Evolutionary conservation across 2,329 filamentous ascomycete genomes (phyloP), one percentile per base, ranked within the genome.

Genomic region (Rachicladosporium sp.): DNA sequence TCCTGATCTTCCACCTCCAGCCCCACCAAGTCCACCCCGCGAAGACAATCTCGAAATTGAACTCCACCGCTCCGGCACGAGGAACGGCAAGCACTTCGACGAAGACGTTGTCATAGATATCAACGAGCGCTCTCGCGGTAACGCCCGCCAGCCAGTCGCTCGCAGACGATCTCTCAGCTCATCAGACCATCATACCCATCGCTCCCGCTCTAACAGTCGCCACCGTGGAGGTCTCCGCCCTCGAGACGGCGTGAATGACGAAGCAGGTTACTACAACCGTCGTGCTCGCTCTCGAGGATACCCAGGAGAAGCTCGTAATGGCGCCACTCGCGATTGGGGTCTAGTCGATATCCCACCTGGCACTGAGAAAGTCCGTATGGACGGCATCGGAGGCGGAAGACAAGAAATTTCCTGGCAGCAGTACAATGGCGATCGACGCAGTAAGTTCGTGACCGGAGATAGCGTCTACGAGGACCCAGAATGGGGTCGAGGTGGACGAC

Each of bases 271-370:
- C 50, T 79, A 80, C 59, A 72, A 78, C 34, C 75, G 80, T 32
- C 82, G 83, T 55, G 75, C 73, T 29, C 68, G 76, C 32, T 79
- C 82, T 10, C 75, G 82, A 23, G 78, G 75, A 12, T 75, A 74
- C 45, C 73, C 79, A 53, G 82, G 81, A 38, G 84, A 89, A 60
- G 82, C 80, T 13, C 78, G 72, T 57, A 74, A 82, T 50, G 82
- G 83, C 38, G 78, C 76, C 11, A 86, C 81, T 29, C 78, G 75
- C 47, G 81, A 76, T 53, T 93, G 86, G 84, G 72, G 76, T 39
- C 82, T 93, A 46, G 73, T 93, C 30, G 85, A 93, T 60, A 80
- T 93, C 31, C 85, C 84, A 1, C 82, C 85, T 0, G 85, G 85
- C 43, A 89, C 84, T 0, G 80, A 84, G 63, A 75, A 80, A 31